Evolutionary conservation across 2,329 filamentous ascomycete species (phyloP).

Genomic region (Trichoderma breve): DNA sequence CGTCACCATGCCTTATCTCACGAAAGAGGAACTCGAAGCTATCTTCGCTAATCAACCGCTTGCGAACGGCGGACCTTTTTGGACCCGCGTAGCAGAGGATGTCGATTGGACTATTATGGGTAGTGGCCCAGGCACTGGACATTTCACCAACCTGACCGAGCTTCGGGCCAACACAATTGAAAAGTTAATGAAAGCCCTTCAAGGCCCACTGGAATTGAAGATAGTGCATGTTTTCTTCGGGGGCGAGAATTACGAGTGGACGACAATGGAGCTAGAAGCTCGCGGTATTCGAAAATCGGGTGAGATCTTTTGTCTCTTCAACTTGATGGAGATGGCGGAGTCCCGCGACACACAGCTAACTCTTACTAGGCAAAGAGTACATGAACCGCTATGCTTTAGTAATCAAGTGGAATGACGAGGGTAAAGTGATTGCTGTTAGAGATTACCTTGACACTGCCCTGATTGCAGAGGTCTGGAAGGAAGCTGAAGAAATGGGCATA

Average conservation of each 20-base stretch:
- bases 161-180: neutral
- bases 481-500: neutral
- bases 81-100: neutral
- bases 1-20: neutral
- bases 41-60: neutral
- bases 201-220: neutral
- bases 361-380: neutral
- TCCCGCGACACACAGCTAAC: neutral
- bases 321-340: neutral
- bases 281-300: neutral
- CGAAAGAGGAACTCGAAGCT: neutral
- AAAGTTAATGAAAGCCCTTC: neutral
- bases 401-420: neutral
- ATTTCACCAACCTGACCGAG: neutral
- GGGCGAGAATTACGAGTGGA: neutral
- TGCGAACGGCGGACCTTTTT: neutral
- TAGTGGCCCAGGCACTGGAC: neutral
- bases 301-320: neutral
- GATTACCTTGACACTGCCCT: neutral
- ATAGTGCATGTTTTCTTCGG: neutral
- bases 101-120: neutral
- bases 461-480: neutral
- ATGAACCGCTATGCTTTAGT: neutral
- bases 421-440: neutral
- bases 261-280: neutral